Evolutionary conservation across 2,329 filamentous ascomycete genomes (phyloP).

Genomic region (Cercospora brassicicola): DNA sequence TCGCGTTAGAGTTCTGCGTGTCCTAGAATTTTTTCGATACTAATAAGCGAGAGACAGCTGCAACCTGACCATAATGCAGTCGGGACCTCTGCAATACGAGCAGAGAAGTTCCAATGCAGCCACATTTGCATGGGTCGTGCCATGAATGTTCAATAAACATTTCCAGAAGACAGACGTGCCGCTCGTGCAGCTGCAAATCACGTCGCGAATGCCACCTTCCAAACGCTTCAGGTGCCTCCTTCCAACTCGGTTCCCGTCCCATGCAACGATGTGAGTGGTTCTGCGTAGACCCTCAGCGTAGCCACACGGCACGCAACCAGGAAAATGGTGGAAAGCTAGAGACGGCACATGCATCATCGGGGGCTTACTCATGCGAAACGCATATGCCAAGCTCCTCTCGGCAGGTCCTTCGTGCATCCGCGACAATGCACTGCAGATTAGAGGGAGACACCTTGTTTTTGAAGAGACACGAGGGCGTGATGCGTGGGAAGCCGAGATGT

Average conservation of each 20-base stretch:
- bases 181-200: not conserved
- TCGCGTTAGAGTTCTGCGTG: not conserved
- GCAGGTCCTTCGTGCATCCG: not conserved
- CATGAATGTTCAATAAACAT: not conserved
- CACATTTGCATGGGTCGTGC: not conserved
- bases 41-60: not conserved
- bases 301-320: not conserved
- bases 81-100: not conserved
- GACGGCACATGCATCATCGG: not conserved
- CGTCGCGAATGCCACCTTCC: not conserved
- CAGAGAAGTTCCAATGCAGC: not conserved
- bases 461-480: not conserved
- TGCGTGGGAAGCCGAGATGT: not conserved
- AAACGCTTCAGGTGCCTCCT: too few relatives aligned
- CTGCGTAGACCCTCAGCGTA: not conserved
- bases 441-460: not conserved
- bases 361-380: not conserved
- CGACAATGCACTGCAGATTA: not conserved
- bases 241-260: not conserved
- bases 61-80: not conserved
- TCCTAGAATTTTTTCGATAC: not conserved
- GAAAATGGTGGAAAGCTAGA: not conserved
- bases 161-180: not conserved
- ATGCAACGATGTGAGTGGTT: not conserved
- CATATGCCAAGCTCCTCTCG: not conserved